Evolutionary conservation across 2,329 filamentous ascomycete genomes (phyloP), one percentile per base, ranked within the genome.

Genomic region (Zopfia rhizophila): DNA sequence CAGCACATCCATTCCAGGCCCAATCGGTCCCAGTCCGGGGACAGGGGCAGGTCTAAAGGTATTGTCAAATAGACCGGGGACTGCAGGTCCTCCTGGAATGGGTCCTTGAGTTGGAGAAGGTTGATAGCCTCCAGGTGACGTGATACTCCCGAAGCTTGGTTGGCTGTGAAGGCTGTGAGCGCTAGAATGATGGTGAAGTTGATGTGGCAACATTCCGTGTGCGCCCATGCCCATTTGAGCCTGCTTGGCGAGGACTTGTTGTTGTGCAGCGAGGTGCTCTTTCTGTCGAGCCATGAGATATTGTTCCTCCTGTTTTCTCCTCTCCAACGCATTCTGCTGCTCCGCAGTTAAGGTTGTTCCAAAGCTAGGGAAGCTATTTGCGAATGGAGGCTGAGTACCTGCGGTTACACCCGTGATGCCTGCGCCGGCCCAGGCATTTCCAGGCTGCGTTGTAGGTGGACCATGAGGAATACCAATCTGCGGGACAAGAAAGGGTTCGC

Each of bases 291-390:
- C 94, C 85, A 97, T 95, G 24, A 96, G 80, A 69, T 94, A 96
- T 69, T 99, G 94, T 66, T 99, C 95, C 72, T 99, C 94, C 70
- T 99, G 94, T 77, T 99, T 99, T 39, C 94, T 83, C 41, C 94
- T 85, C 75, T 99, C 94, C 2, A 99, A 78, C 27, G 96, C 96
- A 74, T 99, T 99, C 69, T 99, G 94, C 72, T 99, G 94, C 65
- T 97, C 93, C 0, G 94, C 94, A 7, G 95, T 99, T 58, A 99
- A 78, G 1, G 95, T 99, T 6, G 94, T 91, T 5, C 94, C 94
- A 69, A 97, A 99, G 67, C 90, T 96, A 0, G 94, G 95, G 72
- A 99, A 97, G 38, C 91, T 91, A 42, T 87, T 90, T 5, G 93
- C 91, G 61, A 99, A 90, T 5, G 94, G 95, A 45, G 94, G 94